A percentile compares a stretch with the other conserved stretches of the same genome.
These are phyloP conservation scores for Colletotrichum gloeosporioides DNA, from an alignment of 2,329 filamentous ascomycete genomes.

Conservation along the genomic window DNA sequence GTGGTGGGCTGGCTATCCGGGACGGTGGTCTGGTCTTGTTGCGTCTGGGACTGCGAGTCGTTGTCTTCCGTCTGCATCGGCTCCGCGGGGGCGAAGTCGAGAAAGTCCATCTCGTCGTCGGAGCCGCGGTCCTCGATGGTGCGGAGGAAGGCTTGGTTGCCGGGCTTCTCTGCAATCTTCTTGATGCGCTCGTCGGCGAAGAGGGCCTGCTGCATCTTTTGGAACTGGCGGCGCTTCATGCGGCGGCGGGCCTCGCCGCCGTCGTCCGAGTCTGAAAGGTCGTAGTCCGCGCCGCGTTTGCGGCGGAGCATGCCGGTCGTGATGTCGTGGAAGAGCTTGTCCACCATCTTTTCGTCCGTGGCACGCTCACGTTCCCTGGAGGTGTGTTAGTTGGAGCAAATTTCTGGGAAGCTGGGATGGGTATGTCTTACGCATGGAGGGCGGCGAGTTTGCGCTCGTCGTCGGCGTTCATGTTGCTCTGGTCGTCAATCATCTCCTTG, in stretches of 20 bases:
- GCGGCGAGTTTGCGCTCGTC: constrained; percentile 85
- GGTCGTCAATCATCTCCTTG: constrained; percentile 90
- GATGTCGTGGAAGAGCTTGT: constrained; percentile 92
- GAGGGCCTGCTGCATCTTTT: constrained; percentile 88
- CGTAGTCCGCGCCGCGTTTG: constrained; percentile 81
- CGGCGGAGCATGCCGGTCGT: constrained; percentile 86
- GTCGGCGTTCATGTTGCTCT: constrained; percentile 70
- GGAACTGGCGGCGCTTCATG: constrained; percentile 86
- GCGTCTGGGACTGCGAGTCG: constrained; percentile 41
- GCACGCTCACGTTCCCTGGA: constrained; percentile 77
- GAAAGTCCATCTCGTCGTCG: constrained; percentile 79
- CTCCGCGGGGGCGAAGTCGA: constrained; percentile 51
- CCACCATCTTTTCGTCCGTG: constrained; percentile 84
- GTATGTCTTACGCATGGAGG: constrained; percentile 81
- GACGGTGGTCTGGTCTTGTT: constrained; percentile 35
- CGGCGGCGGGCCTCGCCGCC: constrained; percentile 78
- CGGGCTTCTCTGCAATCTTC: constrained; percentile 87
- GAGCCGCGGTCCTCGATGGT: constrained; percentile 84
- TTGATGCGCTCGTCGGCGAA: constrained; percentile 88
- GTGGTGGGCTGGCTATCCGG: constrained; percentile 57
- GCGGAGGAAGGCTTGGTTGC: constrained; percentile 87
- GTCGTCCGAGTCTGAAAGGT: constrained; percentile 91
- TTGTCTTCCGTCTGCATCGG: constrained; percentile 30
- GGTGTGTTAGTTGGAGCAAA: constrained; percentile 7
- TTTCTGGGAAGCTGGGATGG: too few species aligned